Percentiles rank a stretch among this genome's conserved stretches.
Evolutionary conservation across 2,329 filamentous ascomycete species (phyloP).

Genomic region (Monilinia vaccinii-corymbosi): DNA sequence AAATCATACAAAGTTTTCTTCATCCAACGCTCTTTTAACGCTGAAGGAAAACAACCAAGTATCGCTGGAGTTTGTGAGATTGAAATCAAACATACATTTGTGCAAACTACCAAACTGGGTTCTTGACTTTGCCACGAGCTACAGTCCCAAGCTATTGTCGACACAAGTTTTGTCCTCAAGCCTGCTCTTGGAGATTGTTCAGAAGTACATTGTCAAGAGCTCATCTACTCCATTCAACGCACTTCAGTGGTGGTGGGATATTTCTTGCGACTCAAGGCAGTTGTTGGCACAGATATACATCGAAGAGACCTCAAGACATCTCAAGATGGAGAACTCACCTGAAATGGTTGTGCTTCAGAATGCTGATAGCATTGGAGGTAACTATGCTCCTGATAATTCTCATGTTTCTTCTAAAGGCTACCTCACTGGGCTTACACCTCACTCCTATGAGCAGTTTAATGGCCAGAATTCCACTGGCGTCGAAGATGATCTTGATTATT

Average conservation of each 20-base stretch:
- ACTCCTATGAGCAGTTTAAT: slow-evolving; percentile 10
- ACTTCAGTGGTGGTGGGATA: not conserved
- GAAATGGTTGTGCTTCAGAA: not conserved
- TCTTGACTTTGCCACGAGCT: not conserved
- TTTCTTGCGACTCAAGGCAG: not conserved
- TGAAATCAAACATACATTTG: slow-evolving; percentile 3
- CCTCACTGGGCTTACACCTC: slow-evolving; percentile 11
- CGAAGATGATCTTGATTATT: not conserved
- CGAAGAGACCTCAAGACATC: slow-evolving; percentile 8
- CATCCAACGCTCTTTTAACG: not conserved
- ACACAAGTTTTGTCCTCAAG: not conserved
- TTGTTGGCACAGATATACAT: not conserved
- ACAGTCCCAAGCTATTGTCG: not conserved
- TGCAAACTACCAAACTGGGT: not conserved
- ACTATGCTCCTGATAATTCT: slow-evolving; percentile 10
- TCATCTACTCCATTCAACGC: not conserved
- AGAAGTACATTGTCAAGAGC: not conserved
- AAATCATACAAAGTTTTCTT: not conserved
- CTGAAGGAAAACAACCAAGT: not conserved
- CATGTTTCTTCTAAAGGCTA: not conserved
- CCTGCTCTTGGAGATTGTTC: not conserved
- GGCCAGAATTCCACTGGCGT: not conserved
- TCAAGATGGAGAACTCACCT: slow-evolving; percentile 3
- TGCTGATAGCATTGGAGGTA: slow-evolving; percentile 7
- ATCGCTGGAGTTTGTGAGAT: not conserved